These are phyloP conservation scores for Arctium minus DNA, from an alignment of 129 eudicot genomes.

Conservation along the genomic window DNA sequence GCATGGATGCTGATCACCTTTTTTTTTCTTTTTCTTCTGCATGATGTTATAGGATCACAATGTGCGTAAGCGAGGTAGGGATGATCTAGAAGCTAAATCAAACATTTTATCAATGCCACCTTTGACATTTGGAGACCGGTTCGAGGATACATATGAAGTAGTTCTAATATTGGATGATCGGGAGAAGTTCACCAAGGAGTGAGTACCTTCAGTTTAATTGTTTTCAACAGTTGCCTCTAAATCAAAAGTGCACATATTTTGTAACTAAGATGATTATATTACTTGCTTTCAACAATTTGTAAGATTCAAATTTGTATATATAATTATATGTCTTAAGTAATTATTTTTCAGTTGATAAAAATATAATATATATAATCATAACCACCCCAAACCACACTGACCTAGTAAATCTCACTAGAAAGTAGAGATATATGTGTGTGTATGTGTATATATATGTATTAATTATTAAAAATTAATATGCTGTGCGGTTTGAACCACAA, in stretches of 20 bases:
- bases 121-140: conserved; percentile 60
- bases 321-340: neutral
- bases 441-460: too few species aligned
- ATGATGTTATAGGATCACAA: conserved; percentile 35
- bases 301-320: neutral
- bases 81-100: conserved; percentile 32
- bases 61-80: conserved; percentile 36
- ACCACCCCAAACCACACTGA: neutral
- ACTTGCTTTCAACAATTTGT: neutral
- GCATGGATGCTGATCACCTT: neutral
- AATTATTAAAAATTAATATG: too few species aligned
- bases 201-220: conserved; percentile 17
- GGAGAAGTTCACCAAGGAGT: conserved; percentile 81
- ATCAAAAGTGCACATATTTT: neutral
- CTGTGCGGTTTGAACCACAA: too few species aligned
- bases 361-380: too few species aligned
- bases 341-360: neutral
- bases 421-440: neutral
- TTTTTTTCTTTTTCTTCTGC: neutral
- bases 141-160: conserved; percentile 75
- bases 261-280: neutral
- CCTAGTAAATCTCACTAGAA: neutral
- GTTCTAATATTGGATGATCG: conserved; percentile 83
- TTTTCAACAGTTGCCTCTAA: neutral
- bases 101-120: conserved; percentile 68